These are phyloP conservation scores for Wilcoxina mikolae DNA, from an alignment of 495 filamentous ascomycete species.

Conservation along the genomic window DNA sequence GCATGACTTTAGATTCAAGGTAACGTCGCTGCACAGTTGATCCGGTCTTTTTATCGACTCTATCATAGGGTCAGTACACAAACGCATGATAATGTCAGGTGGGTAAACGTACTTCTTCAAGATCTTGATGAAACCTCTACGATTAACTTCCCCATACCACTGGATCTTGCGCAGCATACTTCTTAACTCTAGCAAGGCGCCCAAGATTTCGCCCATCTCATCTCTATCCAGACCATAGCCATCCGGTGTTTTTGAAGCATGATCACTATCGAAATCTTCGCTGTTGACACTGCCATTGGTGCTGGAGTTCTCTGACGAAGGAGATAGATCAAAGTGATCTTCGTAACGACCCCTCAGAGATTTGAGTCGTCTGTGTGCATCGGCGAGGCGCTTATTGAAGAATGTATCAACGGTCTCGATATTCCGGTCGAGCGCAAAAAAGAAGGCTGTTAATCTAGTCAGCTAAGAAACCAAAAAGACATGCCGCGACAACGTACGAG, in stretches of 20 bases:
- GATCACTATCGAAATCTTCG: constrained; percentile 32
- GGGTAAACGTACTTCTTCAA: constrained; percentile 60
- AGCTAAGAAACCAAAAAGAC: not conserved
- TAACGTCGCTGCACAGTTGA: constrained; percentile 63
- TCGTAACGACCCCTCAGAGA: constrained; percentile 77
- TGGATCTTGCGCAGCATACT: constrained; percentile 77
- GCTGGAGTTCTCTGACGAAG: constrained; percentile 10
- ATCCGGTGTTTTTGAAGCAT: constrained; percentile 29
- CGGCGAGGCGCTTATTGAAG: constrained; percentile 86
- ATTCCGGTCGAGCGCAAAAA: constrained; percentile 87
- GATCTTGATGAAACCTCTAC: constrained; percentile 90
- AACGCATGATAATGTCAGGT: not conserved
- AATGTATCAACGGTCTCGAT: constrained; percentile 89
- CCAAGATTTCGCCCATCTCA: constrained; percentile 77
- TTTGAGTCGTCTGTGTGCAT: constrained; percentile 65
- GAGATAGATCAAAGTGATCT: constrained; percentile 22
- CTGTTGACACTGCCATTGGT: constrained; percentile 29
- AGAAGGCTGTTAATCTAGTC: constrained; percentile 52
- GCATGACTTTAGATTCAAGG: constrained; percentile 73
- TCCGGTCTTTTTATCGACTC: constrained; percentile 23
- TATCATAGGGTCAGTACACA: not conserved
- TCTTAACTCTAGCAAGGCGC: constrained; percentile 72
- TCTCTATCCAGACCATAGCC: constrained; percentile 44
- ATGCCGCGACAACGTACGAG: constrained; percentile 37
- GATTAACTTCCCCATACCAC: constrained; percentile 96